Base-by-base conservation (phyloP, 1,284 basidiomycete species). In the Retiboletus fuscus region DNA sequence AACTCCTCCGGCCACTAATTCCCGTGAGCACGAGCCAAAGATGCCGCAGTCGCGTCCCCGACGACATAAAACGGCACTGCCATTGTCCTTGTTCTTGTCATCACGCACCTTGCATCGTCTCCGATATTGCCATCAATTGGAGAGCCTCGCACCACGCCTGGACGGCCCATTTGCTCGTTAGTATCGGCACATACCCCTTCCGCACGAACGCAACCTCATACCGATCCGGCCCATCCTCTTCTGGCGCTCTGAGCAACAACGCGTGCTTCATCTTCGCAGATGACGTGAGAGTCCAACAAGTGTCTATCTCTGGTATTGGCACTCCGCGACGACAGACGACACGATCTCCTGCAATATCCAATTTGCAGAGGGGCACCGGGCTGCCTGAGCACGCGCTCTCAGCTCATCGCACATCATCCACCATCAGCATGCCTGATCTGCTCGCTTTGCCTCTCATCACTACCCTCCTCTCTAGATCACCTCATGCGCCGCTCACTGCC, bases 31-130 rank as follows among this genome's bases (percentile, higher is more conserved):
- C n/a, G n/a, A n/a, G n/a, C n/a, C n/a, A n/a, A n/a, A n/a, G n/a
- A n/a, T 0, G 83, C 76, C 2, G 89, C 88, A 5, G 93, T 95
- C 3, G 86, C 85, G 28, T 87, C 83, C 0, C 94, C 94, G 20
- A 95, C 92, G 47, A 90, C 91, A 75, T 94, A 95, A 82, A 95
- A 94, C 12, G 92, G 91, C 2, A 88, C 80, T 12, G 78, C 70
- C 4, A n/a, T n/a, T n/a, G n/a, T n/a, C n/a, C n/a, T n/a, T n/a
- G n/a, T n/a, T n/a, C n/a, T n/a, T n/a, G n/a, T 49, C 47, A 24
- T 7, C 53, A 61, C 79, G 41, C 46, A 80, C 79, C 76, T 68
- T 67, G 60, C 11, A 49, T 55, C 41, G 44, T 39, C 43, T 61
- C 58, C 6, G 16, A 3, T 15, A 8, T 22, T 26, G 57, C 22